Conservation (phyloP, 225 moss, liverwort and hornwort species). For the Climacium dendroides region DNA sequence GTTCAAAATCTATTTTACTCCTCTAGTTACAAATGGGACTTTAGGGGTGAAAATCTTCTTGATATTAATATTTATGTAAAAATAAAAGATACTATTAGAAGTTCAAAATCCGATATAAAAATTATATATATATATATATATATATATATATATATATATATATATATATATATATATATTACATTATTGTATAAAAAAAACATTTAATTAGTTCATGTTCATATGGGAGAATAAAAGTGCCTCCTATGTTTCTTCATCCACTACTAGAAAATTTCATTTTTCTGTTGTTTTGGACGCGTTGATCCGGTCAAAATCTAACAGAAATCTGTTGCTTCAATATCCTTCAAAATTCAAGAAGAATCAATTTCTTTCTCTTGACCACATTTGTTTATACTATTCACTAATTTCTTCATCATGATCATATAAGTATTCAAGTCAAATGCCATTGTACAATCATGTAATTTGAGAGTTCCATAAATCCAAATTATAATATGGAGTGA, state of each 20-base stretch:
- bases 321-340: too few relatives aligned
- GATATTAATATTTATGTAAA: neutral
- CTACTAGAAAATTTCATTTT: too few relatives aligned
- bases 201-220: neutral
- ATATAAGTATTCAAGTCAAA: neutral
- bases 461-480: neutral
- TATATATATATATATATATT: neutral
- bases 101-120: neutral
- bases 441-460: too few relatives aligned
- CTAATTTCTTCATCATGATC: neutral
- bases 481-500: neutral
- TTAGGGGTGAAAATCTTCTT: neutral
- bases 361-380: neutral
- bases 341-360: neutral
- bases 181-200: neutral
- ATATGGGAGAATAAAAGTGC: neutral
- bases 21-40: neutral
- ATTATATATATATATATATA: neutral
- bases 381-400: neutral
- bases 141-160: neutral
- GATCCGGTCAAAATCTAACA: too few relatives aligned
- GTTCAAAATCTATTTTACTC: fast-evolving
- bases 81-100: neutral
- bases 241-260: too few relatives aligned
- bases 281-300: too few relatives aligned